Evolutionary conservation across 1,284 basidiomycete species (phyloP), one percentile per base, ranked within the genome.

Genomic region (Papiliotrema fonsecae): DNA sequence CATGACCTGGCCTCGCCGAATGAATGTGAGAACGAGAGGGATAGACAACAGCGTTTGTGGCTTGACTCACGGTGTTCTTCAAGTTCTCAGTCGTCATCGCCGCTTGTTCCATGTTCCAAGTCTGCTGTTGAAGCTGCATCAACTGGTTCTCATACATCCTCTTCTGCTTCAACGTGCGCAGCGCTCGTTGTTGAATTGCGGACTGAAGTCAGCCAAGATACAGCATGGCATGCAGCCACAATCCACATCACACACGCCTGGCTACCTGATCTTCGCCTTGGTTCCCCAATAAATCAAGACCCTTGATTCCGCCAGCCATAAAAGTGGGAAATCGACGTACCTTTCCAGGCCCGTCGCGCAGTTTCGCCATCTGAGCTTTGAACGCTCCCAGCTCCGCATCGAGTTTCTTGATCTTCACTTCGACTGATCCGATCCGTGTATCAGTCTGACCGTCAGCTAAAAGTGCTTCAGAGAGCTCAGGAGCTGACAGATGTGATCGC

Each of bases 91-190:
- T 97, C 16, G 91, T 87, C 73, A 98, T 84, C 10, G 87, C 83
- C 22, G 94, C 88, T 55, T 90, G 93, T 76, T 98, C 94, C 90
- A 98, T 98, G 75, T 99, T 98, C 78, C 91, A 98, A 21, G 88
- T 86, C 74, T 98, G 96, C 70, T 98, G 96, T 42, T 87, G 80
- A 13, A 99, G 79, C 72, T 97, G 91, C 9, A 82, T 80, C 31
- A 97, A 80, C 72, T 99, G 96, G 14, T 78, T 77, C 72, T 99
- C 96, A 76, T 99, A 76, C 85, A 97, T 85, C 69, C 85, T 82
- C 77, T 92, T 97, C 76, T 98, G 96, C 75, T 92, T 92, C 42
- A 99, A 79, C 2, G 90, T 90, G 45, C 91, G 81, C 39, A 98
- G 76, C 0, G 94, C 96, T n/a, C 96, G 84, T 71, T 94, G 87